Percentiles rank a stretch among this genome's conserved stretches.
Evolutionary conservation across 331 rosid genomes (phyloP).

Genomic region (Malus hybrid): DNA sequence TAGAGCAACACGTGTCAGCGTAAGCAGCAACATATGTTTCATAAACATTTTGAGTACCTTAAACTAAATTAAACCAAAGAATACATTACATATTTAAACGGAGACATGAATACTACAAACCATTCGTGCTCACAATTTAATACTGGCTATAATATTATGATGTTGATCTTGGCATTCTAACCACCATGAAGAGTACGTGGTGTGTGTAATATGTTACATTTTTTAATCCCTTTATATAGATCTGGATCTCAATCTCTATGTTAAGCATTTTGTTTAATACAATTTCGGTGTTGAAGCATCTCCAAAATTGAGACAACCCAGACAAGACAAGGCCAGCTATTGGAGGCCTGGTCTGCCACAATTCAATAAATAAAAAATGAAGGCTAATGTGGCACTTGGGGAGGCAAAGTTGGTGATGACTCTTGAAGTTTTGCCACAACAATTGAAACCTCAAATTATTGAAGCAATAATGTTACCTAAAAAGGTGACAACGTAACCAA

Average conservation of each 20-base stretch:
- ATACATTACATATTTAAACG: background rate
- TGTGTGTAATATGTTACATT: background rate
- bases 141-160: background rate
- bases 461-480: conserved; percentile 29
- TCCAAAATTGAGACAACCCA: conserved; percentile 18
- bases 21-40: background rate
- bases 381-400: conserved; percentile 26
- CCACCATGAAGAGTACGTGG: background rate
- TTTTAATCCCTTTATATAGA: background rate
- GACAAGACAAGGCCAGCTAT: conserved; percentile 23
- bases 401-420: conserved; percentile 31
- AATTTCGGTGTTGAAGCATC: conserved; percentile 8
- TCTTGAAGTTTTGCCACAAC: conserved; percentile 9
- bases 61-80: background rate
- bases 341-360: conserved; percentile 3
- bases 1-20: background rate
- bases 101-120: conserved; percentile 14
- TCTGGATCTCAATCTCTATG: conserved; percentile 23
- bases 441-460: conserved; percentile 12
- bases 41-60: background rate
- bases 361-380: conserved; percentile 4
- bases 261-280: background rate
- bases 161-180: conserved; percentile 17
- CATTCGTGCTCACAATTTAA: conserved; percentile 37
- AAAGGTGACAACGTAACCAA: conserved; percentile 25